Conservation (phyloP, 257 asterid species). For the Nyctanthes arbortristis region DNA sequence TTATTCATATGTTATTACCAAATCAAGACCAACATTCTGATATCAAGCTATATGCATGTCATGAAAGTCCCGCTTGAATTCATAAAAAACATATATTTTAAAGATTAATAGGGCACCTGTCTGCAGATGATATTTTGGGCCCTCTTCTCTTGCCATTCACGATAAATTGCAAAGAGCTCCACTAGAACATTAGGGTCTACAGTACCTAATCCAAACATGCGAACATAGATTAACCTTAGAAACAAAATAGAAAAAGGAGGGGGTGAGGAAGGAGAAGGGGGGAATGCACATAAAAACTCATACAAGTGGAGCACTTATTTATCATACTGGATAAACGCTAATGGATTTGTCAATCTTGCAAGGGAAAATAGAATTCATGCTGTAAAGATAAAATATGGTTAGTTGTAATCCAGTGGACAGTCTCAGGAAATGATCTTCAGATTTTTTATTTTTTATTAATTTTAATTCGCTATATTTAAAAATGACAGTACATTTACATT, state of each 20-base stretch:
- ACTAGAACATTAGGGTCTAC: constrained; percentile 79
- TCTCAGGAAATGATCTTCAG: too few species aligned
- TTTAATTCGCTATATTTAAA: too few species aligned
- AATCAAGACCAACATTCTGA: neutral
- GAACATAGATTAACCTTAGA: constrained; percentile 10
- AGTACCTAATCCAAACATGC: constrained; percentile 53
- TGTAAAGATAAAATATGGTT: neutral
- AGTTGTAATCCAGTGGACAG: neutral
- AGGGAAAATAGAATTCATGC: neutral
- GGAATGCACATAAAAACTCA: neutral
- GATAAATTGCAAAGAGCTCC: constrained; percentile 83
- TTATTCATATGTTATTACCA: neutral
- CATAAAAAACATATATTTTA: constrained; percentile 4
- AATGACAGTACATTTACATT: too few species aligned
- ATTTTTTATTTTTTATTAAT: too few species aligned
- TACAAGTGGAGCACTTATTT: neutral
- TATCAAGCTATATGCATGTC: constrained; percentile 3
- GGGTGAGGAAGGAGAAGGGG: neutral
- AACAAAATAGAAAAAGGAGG: constrained; percentile 6
- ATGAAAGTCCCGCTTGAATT: neutral
- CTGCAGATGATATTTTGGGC: constrained; percentile 58
- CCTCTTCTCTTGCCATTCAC: constrained; percentile 82
- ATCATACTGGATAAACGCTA: neutral
- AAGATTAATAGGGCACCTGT: constrained; percentile 52
- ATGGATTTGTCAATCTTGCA: neutral